Conservation (phyloP, 495 filamentous ascomycete genomes). For the Alectoria sarmentosa region DNA sequence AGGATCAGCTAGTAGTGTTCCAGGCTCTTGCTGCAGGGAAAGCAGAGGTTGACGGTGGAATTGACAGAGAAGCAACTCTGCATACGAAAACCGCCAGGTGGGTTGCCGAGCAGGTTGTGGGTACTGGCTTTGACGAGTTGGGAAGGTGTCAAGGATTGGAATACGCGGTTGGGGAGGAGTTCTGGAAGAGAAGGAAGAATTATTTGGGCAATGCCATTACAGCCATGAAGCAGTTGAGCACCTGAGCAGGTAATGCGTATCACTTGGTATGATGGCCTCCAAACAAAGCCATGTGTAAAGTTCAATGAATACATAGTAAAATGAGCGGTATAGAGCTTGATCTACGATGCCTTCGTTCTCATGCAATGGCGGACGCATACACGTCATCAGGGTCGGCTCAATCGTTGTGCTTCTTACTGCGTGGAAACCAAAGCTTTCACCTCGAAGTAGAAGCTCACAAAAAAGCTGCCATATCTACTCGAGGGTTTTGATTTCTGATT, state of each 20-base stretch:
- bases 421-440: neutral
- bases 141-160: slow-evolving; percentile 23
- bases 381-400: neutral
- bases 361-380: neutral
- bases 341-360: neutral
- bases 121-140: slow-evolving; percentile 21
- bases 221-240: neutral
- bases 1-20: slow-evolving; percentile 78
- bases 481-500: neutral
- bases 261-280: neutral
- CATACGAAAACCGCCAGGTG: slow-evolving; percentile 72
- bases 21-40: slow-evolving; percentile 53
- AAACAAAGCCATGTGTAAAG: no score
- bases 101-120: slow-evolving; percentile 49
- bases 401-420: neutral
- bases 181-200: neutral
- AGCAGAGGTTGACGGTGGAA: slow-evolving; percentile 31
- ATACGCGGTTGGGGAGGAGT: slow-evolving; percentile 19
- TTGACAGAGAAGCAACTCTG: slow-evolving; percentile 48
- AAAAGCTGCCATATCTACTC: neutral
- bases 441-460: neutral
- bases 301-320: neutral
- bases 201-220: no score
- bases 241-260: no score
- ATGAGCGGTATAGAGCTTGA: neutral